Base-by-base conservation (phyloP, 768 basidiomycete species). In the Royoungia palumana region DNA sequence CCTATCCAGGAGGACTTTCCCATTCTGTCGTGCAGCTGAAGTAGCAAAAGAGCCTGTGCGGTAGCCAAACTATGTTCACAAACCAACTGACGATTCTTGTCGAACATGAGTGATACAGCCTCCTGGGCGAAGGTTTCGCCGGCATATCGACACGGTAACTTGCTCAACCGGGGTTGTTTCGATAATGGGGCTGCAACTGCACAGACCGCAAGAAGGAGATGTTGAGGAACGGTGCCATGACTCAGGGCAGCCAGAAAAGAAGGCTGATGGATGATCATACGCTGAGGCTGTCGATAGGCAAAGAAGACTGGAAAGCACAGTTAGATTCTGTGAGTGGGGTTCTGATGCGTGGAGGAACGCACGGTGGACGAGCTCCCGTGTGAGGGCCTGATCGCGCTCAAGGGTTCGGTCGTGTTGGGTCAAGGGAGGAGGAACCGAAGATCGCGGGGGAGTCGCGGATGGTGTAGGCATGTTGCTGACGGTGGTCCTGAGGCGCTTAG, bases 121-220 rank as follows among this genome's bases (percentile, higher is more conserved):
- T 82, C 82, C 53, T 82, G 75, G 16, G 77, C 75, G 49, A 75
- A 80, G 6, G 53, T 58, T 55, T 75, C 75, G 19, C 82, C 82
- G 10, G 83, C 79, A 48, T 72, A 76, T 47, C 80, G 79, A 45
- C 74, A 65, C 27, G 80, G 78, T 6, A 68, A 73, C 19, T 80
- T 81, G 42, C 76, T 79, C 46, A 85, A 70, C 17, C 76, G 73
- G 28, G 84, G 78, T 47, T 83, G 83, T 51, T 80, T 83, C 19
- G 85, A 89, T 42, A 84, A 69, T 9, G 86, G 87, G 17, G 89
- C 87, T 6, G 89, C 88, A 28, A 89, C 73, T 5, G 89, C 87
- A 62, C 85, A 89, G 7, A 92, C 73, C 0, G 87, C 83, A 40
- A 85, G 77, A 16, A 91, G 72, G 22, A 92, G 80, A 60, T 87